Percentiles rank a stretch among this genome's conserved stretches.
phyloP scores from a whole-genome alignment of 2,329 filamentous ascomycete species.

The Paecilomyces sp. region DNA sequence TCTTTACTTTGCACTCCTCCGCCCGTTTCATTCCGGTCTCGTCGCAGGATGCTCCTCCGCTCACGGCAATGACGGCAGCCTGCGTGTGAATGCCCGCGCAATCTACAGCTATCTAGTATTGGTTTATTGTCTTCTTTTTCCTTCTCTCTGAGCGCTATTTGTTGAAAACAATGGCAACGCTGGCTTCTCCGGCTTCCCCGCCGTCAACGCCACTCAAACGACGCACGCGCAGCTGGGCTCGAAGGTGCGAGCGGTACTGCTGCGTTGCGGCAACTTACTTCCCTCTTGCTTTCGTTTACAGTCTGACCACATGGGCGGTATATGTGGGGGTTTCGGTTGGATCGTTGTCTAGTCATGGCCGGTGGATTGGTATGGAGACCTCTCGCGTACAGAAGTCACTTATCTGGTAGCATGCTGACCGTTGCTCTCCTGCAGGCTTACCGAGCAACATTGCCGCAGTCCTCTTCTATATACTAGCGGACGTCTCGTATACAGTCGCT shows the following conservation, averaged over 20 bases:
- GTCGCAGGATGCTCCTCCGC: neutral
- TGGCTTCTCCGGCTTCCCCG: slow-evolving; percentile 30
- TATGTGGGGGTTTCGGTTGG: slow-evolving; percentile 77
- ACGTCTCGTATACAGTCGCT: slow-evolving; percentile 83
- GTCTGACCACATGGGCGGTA: slow-evolving; percentile 86
- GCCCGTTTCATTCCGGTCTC: neutral
- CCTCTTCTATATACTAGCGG: slow-evolving; percentile 68
- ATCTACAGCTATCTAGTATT: neutral
- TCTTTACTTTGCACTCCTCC: neutral
- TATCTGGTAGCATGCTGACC: neutral
- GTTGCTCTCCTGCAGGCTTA: slow-evolving; percentile 17
- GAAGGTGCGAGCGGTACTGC: slow-evolving; percentile 69
- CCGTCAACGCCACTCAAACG: slow-evolving; percentile 35
- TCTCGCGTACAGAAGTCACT: neutral
- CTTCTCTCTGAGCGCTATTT: neutral
- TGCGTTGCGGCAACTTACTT: slow-evolving; percentile 74
- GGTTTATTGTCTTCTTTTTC: neutral
- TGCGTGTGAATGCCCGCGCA: neutral
- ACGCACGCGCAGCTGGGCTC: slow-evolving; percentile 34
- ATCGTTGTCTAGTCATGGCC: slow-evolving; percentile 44
- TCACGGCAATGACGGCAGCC: neutral
- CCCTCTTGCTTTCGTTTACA: slow-evolving; percentile 83
- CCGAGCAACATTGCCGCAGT: slow-evolving; percentile 57
- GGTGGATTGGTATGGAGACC: slow-evolving; percentile 32
- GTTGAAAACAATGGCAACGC: slow-evolving; percentile 25